phyloP scores from a whole-genome alignment of 805 yeast genomes.

The Wickerhamomyces xylosicus region DNA sequence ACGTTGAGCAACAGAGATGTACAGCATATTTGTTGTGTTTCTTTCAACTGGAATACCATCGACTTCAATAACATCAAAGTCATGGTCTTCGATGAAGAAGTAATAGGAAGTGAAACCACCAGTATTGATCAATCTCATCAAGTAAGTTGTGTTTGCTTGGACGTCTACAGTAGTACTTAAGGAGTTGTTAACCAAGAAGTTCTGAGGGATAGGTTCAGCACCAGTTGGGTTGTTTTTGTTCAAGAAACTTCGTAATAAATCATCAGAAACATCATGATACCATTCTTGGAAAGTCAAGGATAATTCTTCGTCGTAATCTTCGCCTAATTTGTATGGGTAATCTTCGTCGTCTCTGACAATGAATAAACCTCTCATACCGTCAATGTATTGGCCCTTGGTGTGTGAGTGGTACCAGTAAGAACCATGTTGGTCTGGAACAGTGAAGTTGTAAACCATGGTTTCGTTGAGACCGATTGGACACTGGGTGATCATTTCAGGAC shows the following conservation, averaged over 20 bases:
- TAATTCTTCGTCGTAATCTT: constrained; percentile 70
- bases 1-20: constrained; percentile 88
- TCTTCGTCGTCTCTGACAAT: constrained; percentile 54
- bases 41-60: constrained; percentile 86
- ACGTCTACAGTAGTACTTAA: constrained; percentile 68
- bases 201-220: constrained; percentile 93
- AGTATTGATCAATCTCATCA: constrained; percentile 68
- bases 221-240: constrained; percentile 86
- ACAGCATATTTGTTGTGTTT: constrained; percentile 56
- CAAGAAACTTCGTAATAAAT: constrained; percentile 46
- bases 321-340: constrained; percentile 39
- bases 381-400: constrained; percentile 82
- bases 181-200: constrained; percentile 72
- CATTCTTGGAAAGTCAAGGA: constrained; percentile 68
- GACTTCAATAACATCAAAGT: constrained; percentile 76
- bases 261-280: constrained; percentile 60
- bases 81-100: constrained; percentile 82
- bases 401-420: constrained; percentile 98
- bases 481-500: constrained; percentile 80
- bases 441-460: constrained; percentile 74
- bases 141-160: constrained; percentile 77
- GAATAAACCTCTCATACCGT: constrained; percentile 79
- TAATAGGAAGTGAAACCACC: constrained; percentile 93
- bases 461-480: constrained; percentile 85
- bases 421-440: constrained; percentile 74